Conservation (phyloP, 2,329 filamentous ascomycete genomes). For the Ampelomyces quisqualis region DNA sequence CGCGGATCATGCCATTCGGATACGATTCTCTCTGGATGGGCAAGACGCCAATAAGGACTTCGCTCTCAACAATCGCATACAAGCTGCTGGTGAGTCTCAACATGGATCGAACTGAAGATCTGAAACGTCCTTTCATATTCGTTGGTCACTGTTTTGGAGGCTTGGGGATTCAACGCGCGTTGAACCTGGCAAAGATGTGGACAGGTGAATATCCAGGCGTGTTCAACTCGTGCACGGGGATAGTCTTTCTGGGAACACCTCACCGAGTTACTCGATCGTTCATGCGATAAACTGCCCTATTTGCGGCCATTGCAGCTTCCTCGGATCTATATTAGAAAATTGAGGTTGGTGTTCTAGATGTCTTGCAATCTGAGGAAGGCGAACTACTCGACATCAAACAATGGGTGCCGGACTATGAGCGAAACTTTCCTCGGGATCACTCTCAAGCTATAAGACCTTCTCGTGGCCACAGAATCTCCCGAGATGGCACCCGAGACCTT, state of each 20-base stretch:
- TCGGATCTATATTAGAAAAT: not conserved
- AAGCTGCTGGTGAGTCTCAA: conserved; percentile 1
- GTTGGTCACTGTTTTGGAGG: conserved; percentile 2
- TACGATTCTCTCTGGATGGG: conserved; percentile 4
- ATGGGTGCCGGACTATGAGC: conserved; percentile 3
- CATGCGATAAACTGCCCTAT: not conserved
- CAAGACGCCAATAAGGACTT: conserved; percentile 3
- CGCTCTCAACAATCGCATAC: conserved; percentile 1
- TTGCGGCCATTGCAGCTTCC: conserved; percentile 2
- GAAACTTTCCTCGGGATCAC: conserved; percentile 3
- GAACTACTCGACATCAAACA: conserved; percentile 2
- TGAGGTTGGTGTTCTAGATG: not conserved
- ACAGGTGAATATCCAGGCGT: not conserved
- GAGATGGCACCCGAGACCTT: not conserved
- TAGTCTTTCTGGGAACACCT: conserved; percentile 1
- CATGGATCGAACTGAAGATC: not conserved
- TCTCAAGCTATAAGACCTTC: not conserved
- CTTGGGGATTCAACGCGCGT: conserved; percentile 1
- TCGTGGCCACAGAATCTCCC: not conserved
- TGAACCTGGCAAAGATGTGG: conserved; percentile 3
- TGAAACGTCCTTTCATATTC: not conserved
- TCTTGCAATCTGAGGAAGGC: conserved; percentile 1
- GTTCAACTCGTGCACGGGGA: not conserved
- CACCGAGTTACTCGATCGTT: conserved; percentile 2
- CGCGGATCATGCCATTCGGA: conserved; percentile 1